Evolutionary conservation across 1,139 yeast species (phyloP).

Genomic region (Diutina sp.): DNA sequence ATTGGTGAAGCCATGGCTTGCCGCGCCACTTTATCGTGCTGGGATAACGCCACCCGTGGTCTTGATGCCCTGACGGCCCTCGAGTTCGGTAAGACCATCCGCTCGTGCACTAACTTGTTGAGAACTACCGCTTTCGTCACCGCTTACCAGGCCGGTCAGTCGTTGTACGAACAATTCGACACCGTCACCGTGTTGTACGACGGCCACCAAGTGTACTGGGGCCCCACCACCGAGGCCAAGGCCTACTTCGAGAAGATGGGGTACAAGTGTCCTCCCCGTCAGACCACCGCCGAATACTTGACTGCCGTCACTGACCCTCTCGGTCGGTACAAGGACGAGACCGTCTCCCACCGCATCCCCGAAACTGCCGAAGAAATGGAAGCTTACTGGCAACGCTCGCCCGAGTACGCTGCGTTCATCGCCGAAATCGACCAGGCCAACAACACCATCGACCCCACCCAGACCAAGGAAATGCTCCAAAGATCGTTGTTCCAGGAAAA

Average conservation of each 20-base stretch:
- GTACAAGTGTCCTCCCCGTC: slow-evolving; percentile 45
- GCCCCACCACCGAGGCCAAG: slow-evolving; percentile 41
- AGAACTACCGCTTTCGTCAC: slow-evolving; percentile 47
- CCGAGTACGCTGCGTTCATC: slow-evolving; percentile 28
- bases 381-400: slow-evolving; percentile 49
- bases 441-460: not conserved
- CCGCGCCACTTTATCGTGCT: slow-evolving; percentile 45
- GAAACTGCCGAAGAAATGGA: slow-evolving; percentile 59
- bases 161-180: slow-evolving; percentile 49
- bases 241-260: slow-evolving; percentile 50
- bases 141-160: slow-evolving; percentile 58
- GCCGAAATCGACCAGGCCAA: slow-evolving; percentile 19
- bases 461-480: slow-evolving; percentile 7
- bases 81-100: slow-evolving; percentile 49
- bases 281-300: slow-evolving; percentile 54
- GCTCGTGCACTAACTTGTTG: slow-evolving; percentile 45
- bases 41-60: slow-evolving; percentile 79
- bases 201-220: slow-evolving; percentile 49
- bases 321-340: slow-evolving; percentile 18
- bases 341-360: slow-evolving; percentile 25
- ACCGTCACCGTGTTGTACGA: slow-evolving; percentile 48
- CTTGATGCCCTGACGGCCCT: slow-evolving; percentile 67
- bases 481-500: slow-evolving; percentile 2
- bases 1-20: slow-evolving; percentile 52
- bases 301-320: slow-evolving; percentile 56